Evolutionary conservation across 345 rosid species (phyloP).

Genomic region (Boechera retrofracta): DNA sequence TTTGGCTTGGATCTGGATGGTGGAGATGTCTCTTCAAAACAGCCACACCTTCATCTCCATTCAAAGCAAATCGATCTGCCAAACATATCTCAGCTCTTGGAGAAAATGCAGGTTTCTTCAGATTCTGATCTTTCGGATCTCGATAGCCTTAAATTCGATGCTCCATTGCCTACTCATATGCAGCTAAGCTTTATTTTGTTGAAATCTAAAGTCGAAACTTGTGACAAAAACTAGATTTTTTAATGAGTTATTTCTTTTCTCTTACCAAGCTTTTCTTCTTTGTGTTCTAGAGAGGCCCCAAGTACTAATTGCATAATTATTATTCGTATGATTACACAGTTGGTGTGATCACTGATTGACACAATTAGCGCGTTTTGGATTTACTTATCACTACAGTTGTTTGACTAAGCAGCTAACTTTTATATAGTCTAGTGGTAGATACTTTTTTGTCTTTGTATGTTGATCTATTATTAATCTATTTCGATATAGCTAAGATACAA

Average conservation of each 20-base stretch:
- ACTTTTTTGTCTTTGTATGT: neutral
- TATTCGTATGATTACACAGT: neutral
- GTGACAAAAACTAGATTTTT: constrained; percentile 20
- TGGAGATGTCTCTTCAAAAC: constrained; percentile 71
- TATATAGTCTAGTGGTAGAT: no score
- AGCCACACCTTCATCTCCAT: constrained; percentile 89
- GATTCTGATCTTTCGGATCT: constrained; percentile 57
- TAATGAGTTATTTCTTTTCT: neutral
- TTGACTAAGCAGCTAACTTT: constrained; percentile 16
- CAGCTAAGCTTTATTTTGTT: constrained; percentile 69
- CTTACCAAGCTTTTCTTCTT: neutral
- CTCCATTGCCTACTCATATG: constrained; percentile 90
- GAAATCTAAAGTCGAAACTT: constrained; percentile 46
- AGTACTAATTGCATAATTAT: neutral
- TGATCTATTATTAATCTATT: neutral
- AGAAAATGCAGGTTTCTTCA: constrained; percentile 43
- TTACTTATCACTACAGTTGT: constrained; percentile 1
- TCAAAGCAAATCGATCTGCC: constrained; percentile 78
- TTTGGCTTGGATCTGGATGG: constrained; percentile 71
- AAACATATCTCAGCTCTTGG: constrained; percentile 64
- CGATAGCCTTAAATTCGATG: constrained; percentile 61
- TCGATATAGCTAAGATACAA: neutral
- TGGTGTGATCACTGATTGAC: neutral
- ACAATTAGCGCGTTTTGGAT: neutral
- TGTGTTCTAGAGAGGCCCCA: neutral